Evolutionary conservation across 495 filamentous ascomycete species (phyloP).

Genomic region (Daldinia caldariorum): DNA sequence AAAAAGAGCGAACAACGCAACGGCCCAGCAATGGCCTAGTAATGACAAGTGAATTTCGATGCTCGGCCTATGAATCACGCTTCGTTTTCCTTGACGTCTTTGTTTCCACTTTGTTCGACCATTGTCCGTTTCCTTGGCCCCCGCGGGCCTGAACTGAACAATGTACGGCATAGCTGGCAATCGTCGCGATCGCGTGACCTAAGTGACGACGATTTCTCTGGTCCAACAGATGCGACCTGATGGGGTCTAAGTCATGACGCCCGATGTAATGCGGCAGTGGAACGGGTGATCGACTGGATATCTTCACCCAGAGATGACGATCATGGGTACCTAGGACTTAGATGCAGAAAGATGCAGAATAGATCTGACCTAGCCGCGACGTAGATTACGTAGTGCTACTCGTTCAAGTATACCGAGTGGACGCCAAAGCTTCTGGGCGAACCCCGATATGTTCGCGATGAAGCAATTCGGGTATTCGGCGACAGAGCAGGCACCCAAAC

Average conservation of each 20-base stretch:
- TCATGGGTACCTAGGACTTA: background rate
- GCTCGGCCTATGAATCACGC: slow-evolving; percentile 23
- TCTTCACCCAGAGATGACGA: slow-evolving; percentile 30
- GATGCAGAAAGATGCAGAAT: slow-evolving; percentile 26
- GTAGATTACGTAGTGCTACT: slow-evolving; percentile 6
- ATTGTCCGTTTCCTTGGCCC: slow-evolving; percentile 37
- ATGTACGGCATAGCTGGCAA: slow-evolving; percentile 12
- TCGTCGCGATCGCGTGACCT: slow-evolving; percentile 26
- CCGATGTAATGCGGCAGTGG: slow-evolving; percentile 25
- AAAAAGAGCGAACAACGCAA: slow-evolving; percentile 14
- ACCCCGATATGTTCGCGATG: slow-evolving; percentile 22
- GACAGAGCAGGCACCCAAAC: slow-evolving; percentile 26
- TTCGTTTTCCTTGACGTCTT: slow-evolving; percentile 34
- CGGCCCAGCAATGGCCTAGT: slow-evolving; percentile 1
- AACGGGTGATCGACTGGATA: slow-evolving; percentile 41
- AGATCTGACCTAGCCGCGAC: slow-evolving; percentile 25
- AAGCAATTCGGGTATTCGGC: slow-evolving; percentile 35
- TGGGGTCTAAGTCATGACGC: slow-evolving; percentile 23
- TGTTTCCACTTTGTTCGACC: slow-evolving; percentile 43
- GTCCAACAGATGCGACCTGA: slow-evolving; percentile 44
- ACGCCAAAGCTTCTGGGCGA: slow-evolving; percentile 7
- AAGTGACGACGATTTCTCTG: slow-evolving; percentile 24
- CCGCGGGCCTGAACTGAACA: slow-evolving; percentile 1
- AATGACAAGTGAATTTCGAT: slow-evolving; percentile 19
- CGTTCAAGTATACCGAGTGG: slow-evolving; percentile 21